These are phyloP conservation scores for Volvox carteri DNA, from an alignment of 163 green algal genomes.

Conservation along the genomic window DNA sequence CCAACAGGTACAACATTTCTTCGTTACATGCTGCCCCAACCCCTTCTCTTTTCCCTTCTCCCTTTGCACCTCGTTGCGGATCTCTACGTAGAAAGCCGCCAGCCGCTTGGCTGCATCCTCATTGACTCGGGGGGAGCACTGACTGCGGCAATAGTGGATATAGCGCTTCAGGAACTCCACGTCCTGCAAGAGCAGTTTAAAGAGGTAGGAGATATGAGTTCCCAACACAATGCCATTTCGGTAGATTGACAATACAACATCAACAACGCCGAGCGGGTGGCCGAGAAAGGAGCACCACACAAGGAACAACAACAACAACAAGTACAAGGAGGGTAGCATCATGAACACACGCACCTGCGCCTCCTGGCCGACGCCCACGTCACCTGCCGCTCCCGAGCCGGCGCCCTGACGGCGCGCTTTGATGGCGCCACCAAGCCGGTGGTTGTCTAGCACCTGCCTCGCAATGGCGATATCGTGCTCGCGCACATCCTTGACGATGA, in stretches of 20 bases:
- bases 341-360: slow-evolving; percentile 36
- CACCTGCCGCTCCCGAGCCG: not conserved
- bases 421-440: slow-evolving; percentile 37
- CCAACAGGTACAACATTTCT: too few species aligned
- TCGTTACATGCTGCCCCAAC: too few species aligned
- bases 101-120: slow-evolving; percentile 81
- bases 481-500: slow-evolving; percentile 96
- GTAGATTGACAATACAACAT: too few species aligned
- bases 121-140: slow-evolving; percentile 87
- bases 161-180: slow-evolving; percentile 92
- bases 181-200: slow-evolving; percentile 41
- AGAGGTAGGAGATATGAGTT: not conserved
- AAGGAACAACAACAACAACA: too few species aligned
- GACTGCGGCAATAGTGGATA: slow-evolving; percentile 91
- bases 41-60: too few species aligned
- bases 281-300: too few species aligned
- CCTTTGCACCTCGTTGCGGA: slow-evolving; percentile 90
- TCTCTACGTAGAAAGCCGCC: slow-evolving; percentile 92
- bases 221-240: not conserved
- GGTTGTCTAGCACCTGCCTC: slow-evolving; percentile 71
- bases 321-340: too few species aligned
- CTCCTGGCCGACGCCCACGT: slow-evolving; percentile 28
- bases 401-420: slow-evolving; percentile 7
- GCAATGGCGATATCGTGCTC: slow-evolving; percentile 86
- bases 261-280: too few species aligned